phyloP scores from a whole-genome alignment of 1,284 basidiomycete species.

The Leccinum fallax region DNA sequence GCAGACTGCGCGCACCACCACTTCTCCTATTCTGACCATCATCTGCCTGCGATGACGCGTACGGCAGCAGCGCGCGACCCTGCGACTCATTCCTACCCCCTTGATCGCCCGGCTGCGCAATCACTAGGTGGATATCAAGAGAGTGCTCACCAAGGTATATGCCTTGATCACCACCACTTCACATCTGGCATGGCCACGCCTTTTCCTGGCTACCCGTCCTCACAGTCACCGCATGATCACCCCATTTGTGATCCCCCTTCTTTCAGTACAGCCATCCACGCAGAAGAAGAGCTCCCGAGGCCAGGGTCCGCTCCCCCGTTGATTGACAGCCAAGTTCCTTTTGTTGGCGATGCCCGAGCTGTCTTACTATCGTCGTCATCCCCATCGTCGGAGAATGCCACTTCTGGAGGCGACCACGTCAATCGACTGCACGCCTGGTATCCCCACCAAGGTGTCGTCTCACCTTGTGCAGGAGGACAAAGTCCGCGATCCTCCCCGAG shows the following conservation, averaged over 20 bases:
- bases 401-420: conserved; percentile 16
- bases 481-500: conserved; percentile 38
- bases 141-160: conserved; percentile 17
- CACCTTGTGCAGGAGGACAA: conserved; percentile 17
- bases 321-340: conserved; percentile 33
- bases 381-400: conserved; percentile 11
- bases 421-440: conserved; percentile 28
- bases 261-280: conserved; percentile 25
- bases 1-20: conserved; percentile 15
- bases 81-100: conserved; percentile 11
- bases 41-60: conserved; percentile 19
- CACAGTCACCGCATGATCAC: conserved; percentile 36
- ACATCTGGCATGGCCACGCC: conserved; percentile 32
- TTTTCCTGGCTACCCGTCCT: conserved; percentile 34
- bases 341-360: conserved; percentile 31
- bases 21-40: conserved; percentile 22
- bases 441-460: conserved; percentile 18
- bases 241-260: conserved; percentile 24
- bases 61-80: conserved; percentile 12
- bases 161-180: conserved; percentile 27
- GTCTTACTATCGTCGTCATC: conserved; percentile 11
- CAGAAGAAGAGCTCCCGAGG: conserved; percentile 23
- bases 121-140: conserved; percentile 23
- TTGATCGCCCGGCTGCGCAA: conserved; percentile 26
- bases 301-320: conserved; percentile 35